Evolutionary conservation across 495 filamentous ascomycete species (phyloP), one percentile per base, ranked within the genome.

Genomic region (Hypoxylon lienhwacheense): DNA sequence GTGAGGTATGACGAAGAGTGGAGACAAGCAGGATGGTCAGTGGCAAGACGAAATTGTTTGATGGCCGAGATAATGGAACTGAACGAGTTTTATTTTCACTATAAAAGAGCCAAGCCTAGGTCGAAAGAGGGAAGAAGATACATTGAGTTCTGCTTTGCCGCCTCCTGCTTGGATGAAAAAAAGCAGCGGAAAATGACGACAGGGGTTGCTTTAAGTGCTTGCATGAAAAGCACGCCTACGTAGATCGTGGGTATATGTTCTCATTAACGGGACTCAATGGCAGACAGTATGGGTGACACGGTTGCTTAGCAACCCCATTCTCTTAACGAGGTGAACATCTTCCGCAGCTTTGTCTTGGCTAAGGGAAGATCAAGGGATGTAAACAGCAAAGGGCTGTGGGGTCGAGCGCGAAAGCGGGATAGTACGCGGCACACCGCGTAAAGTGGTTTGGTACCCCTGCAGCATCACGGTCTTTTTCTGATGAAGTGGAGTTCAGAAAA

Each of bases 161-260:
- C 31, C 12, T 46, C 46, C 36, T 47, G 65, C 49, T 21, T 22
- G 32, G 36, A 54, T 31, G 19, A 49, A 44, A 57, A n/a, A 52
- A 34, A 48, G 52, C 37, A 62, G 48, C 34, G 41, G 37, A 14
- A 26, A 21, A 8, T 37, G 32, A 11, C 37, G 20, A 61, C 52
- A 61, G 50, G 65, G n/a, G 55, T 45, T 44, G 41, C 55, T 53
- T 67, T 67, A 67, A 67, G 62, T 67, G 65, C 65, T 65, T 67
- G 65, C 65, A 67, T 67, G 62, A 67, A 65, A 60, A 61, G 55
- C 55, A 49, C 29, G 58, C 46, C 55, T 59, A 31, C 53, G 48
- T 16, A 20, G 15, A 31, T 28, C 8, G 26, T 14, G 25, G n/a
- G n/a, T n/a, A n/a, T n/a, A 45, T 20, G 6, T 35, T 31, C 11